A percentile compares a stretch with the other conserved stretches of the same genome.
Evolutionary conservation across 257 asterid genomes (phyloP).

Genomic region (Parsonsia alboflavescens): DNA sequence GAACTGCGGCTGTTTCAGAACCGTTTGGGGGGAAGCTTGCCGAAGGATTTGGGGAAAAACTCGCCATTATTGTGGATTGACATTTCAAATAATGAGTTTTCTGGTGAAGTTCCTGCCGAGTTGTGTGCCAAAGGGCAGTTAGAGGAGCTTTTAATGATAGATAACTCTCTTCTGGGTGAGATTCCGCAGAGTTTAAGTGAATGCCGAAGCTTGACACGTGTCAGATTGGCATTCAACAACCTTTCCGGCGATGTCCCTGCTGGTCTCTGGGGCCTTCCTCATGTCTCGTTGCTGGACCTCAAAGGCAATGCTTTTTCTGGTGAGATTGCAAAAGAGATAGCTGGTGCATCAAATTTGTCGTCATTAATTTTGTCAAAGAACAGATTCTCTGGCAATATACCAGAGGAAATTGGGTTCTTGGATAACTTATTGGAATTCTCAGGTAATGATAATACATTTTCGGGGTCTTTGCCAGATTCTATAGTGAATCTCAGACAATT

Average conservation of each 20-base stretch:
- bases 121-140: constrained; percentile 59
- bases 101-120: constrained; percentile 61
- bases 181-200: constrained; percentile 64
- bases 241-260: constrained; percentile 74
- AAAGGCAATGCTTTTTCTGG: constrained; percentile 67
- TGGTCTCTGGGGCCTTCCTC: constrained; percentile 91
- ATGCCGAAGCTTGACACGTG: constrained; percentile 69
- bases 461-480: constrained; percentile 72
- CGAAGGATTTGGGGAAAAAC: constrained; percentile 62
- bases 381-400: constrained; percentile 69
- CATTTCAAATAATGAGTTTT: constrained; percentile 61
- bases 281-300: constrained; percentile 76
- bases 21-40: constrained; percentile 52
- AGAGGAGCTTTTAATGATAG: constrained; percentile 60
- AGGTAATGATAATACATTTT: constrained; percentile 48
- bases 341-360: constrained; percentile 76
- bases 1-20: constrained; percentile 83
- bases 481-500: constrained; percentile 71
- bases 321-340: constrained; percentile 59
- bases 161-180: constrained; percentile 65
- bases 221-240: constrained; percentile 66
- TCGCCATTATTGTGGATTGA: constrained; percentile 83
- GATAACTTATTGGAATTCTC: constrained; percentile 64
- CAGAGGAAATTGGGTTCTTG: constrained; percentile 75
- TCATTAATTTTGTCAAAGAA: constrained; percentile 65